Base-by-base conservation (phyloP, 164 flowering plant species). In the Amborella trichopoda region DNA sequence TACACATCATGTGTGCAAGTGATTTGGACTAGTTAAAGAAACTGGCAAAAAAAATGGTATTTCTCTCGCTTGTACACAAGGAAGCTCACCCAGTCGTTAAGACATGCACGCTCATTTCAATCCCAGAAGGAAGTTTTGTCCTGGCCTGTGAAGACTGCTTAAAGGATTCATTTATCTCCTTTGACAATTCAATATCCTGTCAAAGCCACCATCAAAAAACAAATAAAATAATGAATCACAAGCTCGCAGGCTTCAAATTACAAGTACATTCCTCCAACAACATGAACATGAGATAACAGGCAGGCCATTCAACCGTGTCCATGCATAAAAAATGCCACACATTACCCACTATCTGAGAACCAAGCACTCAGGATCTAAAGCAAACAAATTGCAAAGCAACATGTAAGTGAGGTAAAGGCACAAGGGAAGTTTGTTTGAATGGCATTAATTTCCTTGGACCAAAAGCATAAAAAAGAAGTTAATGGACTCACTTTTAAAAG, bases 91-190 rank as follows among this genome's bases (percentile, higher is more conserved):
- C 96, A 14, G 94, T 87, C 45, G 96, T 87, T 57, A 87, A 63
- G 52, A 83, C 96, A 65, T 87, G 94, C 37, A 87, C 96, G 59
- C 85, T 83, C 88, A 87, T 65, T 65, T 87, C 96, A 59, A 87
- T 87, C 23, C 96, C 96, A 22, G 76, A 68, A 17, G 96, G 94
- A 22, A 87, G 83, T 54, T 87, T 87, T 41, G 83, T 81, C 70
- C 96, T 71, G 46, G 96, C 96, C 63, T 83, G 96, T 6, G 90
- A 77, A 44, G 96, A 87, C 48, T 81, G 94, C 60, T 74, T 83
- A 74, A 87, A 87, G 28, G 96, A 87, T 46, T 87, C 96, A 58
- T 87, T 87, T 40, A 87, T 87, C 69, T 87, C 96, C 58, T 79
- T 87, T 22, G 96, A 87, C 48, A 87, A 65, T 63, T 83, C 96